Conservation (phyloP, 1,284 basidiomycete species). For the Neonothopanus nambi region DNA sequence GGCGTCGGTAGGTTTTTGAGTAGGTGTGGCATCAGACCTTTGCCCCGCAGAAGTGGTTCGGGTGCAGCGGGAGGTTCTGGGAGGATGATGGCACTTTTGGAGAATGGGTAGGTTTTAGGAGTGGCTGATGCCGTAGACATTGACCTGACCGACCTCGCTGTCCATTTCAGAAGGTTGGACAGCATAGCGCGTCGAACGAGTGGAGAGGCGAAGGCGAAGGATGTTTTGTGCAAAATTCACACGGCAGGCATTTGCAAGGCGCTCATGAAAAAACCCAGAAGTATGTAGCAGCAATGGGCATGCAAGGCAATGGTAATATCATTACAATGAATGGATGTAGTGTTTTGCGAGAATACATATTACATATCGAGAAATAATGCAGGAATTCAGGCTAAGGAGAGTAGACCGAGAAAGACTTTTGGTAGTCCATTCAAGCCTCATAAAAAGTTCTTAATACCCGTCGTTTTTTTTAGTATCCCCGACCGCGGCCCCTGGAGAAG, state of each 20-base stretch:
- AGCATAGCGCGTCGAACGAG: slow-evolving; percentile 26
- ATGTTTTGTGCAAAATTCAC: slow-evolving; percentile 13
- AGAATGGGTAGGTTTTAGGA: slow-evolving; percentile 68
- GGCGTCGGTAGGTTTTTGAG: slow-evolving; percentile 64
- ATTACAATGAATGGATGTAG: slow-evolving; percentile 11
- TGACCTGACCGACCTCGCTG: slow-evolving; percentile 29
- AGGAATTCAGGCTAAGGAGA: background rate
- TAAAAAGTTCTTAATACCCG: background rate
- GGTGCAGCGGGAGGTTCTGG: slow-evolving; percentile 43
- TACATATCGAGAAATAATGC: slow-evolving; percentile 17
- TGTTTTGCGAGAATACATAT: slow-evolving; percentile 19
- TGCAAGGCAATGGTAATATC: background rate
- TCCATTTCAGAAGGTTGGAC: slow-evolving; percentile 24
- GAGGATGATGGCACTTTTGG: slow-evolving; percentile 62
- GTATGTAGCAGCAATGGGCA: slow-evolving; percentile 25
- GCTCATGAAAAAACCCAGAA: no score
- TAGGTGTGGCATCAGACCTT: slow-evolving; percentile 79
- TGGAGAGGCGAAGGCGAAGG: background rate
- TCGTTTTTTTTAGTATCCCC: slow-evolving; percentile 51
- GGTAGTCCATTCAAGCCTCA: background rate
- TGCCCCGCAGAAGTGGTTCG: slow-evolving; percentile 59
- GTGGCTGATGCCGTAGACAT: slow-evolving; percentile 42
- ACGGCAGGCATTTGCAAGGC: slow-evolving; percentile 16
- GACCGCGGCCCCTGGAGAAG: slow-evolving; percentile 76
- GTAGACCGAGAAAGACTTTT: slow-evolving; percentile 4